phyloP scores from a whole-genome alignment of 495 filamentous ascomycete genomes.

The Talaromyces nanjingensis region DNA sequence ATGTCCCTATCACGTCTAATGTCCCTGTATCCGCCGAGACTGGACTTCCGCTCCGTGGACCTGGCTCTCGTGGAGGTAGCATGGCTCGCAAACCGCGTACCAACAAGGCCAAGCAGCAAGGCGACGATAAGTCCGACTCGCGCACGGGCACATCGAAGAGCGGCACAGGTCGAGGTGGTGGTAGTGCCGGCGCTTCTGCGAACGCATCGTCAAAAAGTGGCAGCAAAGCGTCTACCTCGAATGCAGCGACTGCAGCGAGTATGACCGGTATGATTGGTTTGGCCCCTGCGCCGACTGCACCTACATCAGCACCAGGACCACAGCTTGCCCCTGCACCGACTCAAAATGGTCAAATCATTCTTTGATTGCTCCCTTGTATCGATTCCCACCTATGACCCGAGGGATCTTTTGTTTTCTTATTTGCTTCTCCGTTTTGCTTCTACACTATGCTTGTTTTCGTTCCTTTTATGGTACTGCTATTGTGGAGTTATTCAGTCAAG shows the following conservation, averaged over 20 bases:
- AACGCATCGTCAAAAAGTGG: constrained; percentile 14
- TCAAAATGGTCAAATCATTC: background rate
- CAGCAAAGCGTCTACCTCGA: constrained; percentile 8
- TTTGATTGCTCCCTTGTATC: background rate
- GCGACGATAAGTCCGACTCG: constrained; percentile 53
- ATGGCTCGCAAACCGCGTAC: constrained; percentile 72
- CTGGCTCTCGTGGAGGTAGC: constrained; percentile 70
- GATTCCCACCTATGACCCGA: background rate
- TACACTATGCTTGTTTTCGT: background rate
- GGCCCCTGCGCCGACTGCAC: constrained; percentile 20
- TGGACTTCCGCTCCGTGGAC: constrained; percentile 53
- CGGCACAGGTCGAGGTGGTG: constrained; percentile 24
- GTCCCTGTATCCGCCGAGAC: constrained; percentile 40
- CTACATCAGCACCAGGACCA: constrained; percentile 22
- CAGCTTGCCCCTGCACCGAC: constrained; percentile 16
- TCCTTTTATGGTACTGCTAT: background rate
- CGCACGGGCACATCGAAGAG: constrained; percentile 14
- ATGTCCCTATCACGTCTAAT: constrained; percentile 33
- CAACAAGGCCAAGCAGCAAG: constrained; percentile 60
- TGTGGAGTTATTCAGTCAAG: background rate
- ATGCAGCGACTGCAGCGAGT: background rate
- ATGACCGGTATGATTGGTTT: constrained; percentile 23
- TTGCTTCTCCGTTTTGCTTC: constrained; percentile 2
- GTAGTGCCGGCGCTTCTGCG: constrained; percentile 21
- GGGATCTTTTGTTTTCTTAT: background rate